Percentiles rank a stretch among this genome's conserved stretches.
Evolutionary conservation across 306 rosid species (phyloP).

Genomic region (Sindora glabra): DNA sequence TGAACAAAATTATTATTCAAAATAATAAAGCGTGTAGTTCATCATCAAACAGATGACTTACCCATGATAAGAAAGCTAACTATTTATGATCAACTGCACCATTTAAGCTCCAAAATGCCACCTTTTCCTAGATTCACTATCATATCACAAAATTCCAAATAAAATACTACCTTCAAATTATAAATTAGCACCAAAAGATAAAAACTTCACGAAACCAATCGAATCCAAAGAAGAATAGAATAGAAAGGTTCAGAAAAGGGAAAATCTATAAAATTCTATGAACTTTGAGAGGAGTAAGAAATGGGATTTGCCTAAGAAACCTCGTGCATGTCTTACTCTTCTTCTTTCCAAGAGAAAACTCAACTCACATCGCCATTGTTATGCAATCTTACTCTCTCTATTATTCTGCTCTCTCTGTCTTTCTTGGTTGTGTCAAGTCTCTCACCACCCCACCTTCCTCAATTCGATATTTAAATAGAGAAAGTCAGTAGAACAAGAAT

Average conservation of each 20-base stretch:
- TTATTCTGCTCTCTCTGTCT: not conserved
- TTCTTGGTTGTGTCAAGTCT: slow-evolving; percentile 20
- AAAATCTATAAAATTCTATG: slow-evolving; percentile 17
- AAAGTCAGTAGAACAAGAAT: not conserved
- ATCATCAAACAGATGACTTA: not conserved
- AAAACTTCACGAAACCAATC: not conserved
- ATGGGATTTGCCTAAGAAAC: slow-evolving; percentile 20
- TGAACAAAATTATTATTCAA: not conserved
- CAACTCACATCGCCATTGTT: not conserved
- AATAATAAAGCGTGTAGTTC: slow-evolving; percentile 3
- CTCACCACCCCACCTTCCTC: slow-evolving; percentile 27
- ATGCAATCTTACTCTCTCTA: not conserved
- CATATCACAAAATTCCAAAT: slow-evolving; percentile 4
- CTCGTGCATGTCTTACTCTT: slow-evolving; percentile 16
- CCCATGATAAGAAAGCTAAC: slow-evolving; percentile 14
- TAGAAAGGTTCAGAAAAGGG: no score
- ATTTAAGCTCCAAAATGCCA: slow-evolving; percentile 22
- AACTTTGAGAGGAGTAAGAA: slow-evolving; percentile 10
- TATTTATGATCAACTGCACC: slow-evolving; percentile 5
- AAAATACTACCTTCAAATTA: not conserved
- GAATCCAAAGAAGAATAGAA: slow-evolving; percentile 5
- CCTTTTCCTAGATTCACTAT: slow-evolving; percentile 11
- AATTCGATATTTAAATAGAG: no score
- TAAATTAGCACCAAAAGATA: not conserved
- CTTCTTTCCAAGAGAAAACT: slow-evolving; percentile 1